Conservation (phyloP, 164 flowering plant genomes). For the Cinnamomum micranthum region DNA sequence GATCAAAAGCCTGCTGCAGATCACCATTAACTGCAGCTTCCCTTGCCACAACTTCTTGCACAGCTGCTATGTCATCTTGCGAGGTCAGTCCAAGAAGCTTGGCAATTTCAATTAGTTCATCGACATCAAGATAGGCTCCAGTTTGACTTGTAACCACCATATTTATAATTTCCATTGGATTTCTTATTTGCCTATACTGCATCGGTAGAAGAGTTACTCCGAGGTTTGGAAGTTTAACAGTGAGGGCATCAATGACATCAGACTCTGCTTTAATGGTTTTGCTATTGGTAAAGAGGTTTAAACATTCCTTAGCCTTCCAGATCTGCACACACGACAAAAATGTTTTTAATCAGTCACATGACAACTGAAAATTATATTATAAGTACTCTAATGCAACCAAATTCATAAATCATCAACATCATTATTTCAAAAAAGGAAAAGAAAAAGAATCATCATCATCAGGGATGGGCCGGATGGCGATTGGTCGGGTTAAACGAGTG, state of each 20-base stretch:
- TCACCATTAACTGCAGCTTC: conserved; percentile 98
- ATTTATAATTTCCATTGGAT: conserved; percentile 87
- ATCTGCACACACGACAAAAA: conserved; percentile 45
- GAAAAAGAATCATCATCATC: too few species aligned
- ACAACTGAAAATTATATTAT: background rate
- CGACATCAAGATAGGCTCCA: conserved; percentile 89
- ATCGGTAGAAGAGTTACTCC: conserved; percentile 91
- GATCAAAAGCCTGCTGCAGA: conserved; percentile 88
- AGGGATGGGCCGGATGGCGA: too few species aligned
- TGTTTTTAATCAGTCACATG: background rate
- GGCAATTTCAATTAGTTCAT: conserved; percentile 82
- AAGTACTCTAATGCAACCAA: background rate
- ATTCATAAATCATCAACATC: background rate
- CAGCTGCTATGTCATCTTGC: conserved; percentile 65
- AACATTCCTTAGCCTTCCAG: conserved; percentile 98
- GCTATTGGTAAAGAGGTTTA: conserved; percentile 77
- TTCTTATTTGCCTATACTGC: conserved; percentile 86
- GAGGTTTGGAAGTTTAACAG: conserved; percentile 81
- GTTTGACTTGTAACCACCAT: conserved; percentile 79
- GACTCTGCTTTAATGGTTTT: conserved; percentile 70
- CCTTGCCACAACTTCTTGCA: conserved; percentile 95
- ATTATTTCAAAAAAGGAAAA: too few species aligned
- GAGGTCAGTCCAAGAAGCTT: conserved; percentile 91
- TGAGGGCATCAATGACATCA: conserved; percentile 82
- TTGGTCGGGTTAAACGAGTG: too few species aligned